Evolutionary conservation across 2,329 filamentous ascomycete genomes (phyloP), one percentile per base, ranked within the genome.

Genomic region (Fusarium irregulare): DNA sequence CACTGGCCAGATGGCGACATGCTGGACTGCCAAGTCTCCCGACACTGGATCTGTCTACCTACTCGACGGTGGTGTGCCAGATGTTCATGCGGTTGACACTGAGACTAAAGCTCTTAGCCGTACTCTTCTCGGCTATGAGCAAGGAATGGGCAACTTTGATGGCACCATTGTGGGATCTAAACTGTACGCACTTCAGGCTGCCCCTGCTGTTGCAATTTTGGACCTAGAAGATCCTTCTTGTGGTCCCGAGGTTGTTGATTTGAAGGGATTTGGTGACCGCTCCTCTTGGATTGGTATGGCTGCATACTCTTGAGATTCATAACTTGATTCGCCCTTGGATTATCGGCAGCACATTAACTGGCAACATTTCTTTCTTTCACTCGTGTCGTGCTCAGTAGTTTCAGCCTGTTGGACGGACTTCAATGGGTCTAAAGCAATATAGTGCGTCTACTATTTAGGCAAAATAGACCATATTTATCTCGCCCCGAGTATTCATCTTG

Each of bases 271-370:
- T 16, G 60, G 60, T 4, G 30, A 44, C 5, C 60, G 60, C 12
- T 59, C 59, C 7, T 16, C 49, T 1, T 64, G 60, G 60, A 64
- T 9, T 23, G 59, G 60, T 2, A 45, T 64, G 42, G 59, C 60
- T 13, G 16, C 23, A 4, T 64, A 64, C 11, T 6, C 23, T 21
- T 37, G 18, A 37, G 34, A n/a, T 11, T 3, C 34, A 37, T 11
- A n/a, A 9, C 34, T 11, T n/a, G 6, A n/a, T 10, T 37, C 18
- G 18, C 18, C 18, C 2, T 6, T 3, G 6, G 6, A 18, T 25
- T 12, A 5, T 14, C 8, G 6, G 11, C 7, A 11, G 10, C 6
- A 11, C 18, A n/a, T 37, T 4, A 10, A 37, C 18, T 4, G 3
- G 18, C 4, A 18, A 6, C 5, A 11, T 11, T 37, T 6, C 32